Evolutionary conservation across 1,139 yeast genomes (phyloP), one percentile per base, ranked within the genome.

Genomic region (Suhomyces panamericanus): DNA sequence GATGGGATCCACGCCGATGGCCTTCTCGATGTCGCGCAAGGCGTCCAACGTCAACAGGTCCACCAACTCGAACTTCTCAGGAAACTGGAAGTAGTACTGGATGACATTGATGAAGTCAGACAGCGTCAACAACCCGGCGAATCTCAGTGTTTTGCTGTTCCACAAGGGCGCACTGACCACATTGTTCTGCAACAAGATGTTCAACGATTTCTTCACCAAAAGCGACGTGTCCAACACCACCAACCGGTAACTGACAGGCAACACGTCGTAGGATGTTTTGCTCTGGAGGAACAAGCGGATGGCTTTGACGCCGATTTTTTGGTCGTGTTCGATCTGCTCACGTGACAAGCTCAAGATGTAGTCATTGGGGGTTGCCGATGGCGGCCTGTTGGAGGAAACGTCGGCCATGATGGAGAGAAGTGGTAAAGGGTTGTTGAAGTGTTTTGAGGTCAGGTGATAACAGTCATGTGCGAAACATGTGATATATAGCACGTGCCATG

Each of bases 101-200:
- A 95, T 89, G 41, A 93, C 98, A 59, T 93, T 93, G 55, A 93
- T 87, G 64, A 91, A 95, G 69, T 95, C 99, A 36, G 88, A 81
- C 27, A 96, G 85, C 3, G 98, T 93, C 61, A 95, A 73, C 51
- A 95, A 77, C 4, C 99, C 99, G 1, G 98, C 98, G 70, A 93
- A 95, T 56, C 88, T 76, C 16, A 96, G 86, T 6, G 87, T 85
- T 59, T 85, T 81, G 48, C 90, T 86, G 64, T 93, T 88, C 99
- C 99, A 95, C 49, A 95, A 73, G 3, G 99, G 99, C 3, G 99
- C 99, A 40, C 95, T 85, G 28, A 95, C 97, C 57, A 95, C 89
- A 60, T 89, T 88, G 64, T 95, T 95, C 62, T 95, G 99, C 44
- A 93, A 73, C 52, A 95, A 72, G 34, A 95, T 91, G 52, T 90